These are phyloP conservation scores for Paspalum vaginatum DNA, from an alignment of 176 grass and related monocot genomes.

Conservation along the genomic window DNA sequence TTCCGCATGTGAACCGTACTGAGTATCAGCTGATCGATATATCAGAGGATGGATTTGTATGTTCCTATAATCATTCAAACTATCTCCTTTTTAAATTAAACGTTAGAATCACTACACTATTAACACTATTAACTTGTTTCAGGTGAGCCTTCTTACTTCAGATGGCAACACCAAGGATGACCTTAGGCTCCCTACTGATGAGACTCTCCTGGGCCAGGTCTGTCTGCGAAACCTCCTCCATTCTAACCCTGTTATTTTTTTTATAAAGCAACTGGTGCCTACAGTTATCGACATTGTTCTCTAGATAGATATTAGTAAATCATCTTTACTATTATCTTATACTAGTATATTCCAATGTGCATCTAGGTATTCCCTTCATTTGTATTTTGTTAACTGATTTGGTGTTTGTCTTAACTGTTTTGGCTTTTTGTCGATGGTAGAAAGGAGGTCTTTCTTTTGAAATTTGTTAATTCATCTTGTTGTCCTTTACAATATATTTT, in stretches of 20 bases:
- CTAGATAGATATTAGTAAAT: too few relatives aligned
- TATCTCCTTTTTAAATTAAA: neutral
- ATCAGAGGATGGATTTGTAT: constrained; percentile 98
- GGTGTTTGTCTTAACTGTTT: too few relatives aligned
- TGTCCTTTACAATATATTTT: too few relatives aligned
- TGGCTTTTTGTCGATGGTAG: too few relatives aligned
- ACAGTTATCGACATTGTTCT: neutral
- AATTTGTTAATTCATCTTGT: too few relatives aligned
- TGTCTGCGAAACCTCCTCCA: constrained; percentile 15
- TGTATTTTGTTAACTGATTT: too few relatives aligned
- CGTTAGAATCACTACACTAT: neutral
- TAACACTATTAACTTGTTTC: constrained; percentile 32
- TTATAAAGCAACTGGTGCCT: neutral
- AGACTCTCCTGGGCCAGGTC: constrained; percentile 64
- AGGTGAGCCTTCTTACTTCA: constrained; percentile 92
- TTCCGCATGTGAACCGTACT: constrained; percentile 90
- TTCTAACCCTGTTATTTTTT: neutral
- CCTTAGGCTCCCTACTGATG: constrained; percentile 92
- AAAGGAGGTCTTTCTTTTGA: too few relatives aligned
- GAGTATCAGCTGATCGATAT: constrained; percentile 97
- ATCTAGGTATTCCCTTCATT: neutral
- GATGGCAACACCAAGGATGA: constrained; percentile 90
- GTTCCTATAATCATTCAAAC: constrained; percentile 14
- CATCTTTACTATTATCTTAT: neutral
- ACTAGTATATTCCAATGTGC: neutral